Percentiles rank a stretch among this genome's conserved stretches.
Conservation (phyloP, 192 early-diverging fungal genomes). For the Coemansia sp. region DNA sequence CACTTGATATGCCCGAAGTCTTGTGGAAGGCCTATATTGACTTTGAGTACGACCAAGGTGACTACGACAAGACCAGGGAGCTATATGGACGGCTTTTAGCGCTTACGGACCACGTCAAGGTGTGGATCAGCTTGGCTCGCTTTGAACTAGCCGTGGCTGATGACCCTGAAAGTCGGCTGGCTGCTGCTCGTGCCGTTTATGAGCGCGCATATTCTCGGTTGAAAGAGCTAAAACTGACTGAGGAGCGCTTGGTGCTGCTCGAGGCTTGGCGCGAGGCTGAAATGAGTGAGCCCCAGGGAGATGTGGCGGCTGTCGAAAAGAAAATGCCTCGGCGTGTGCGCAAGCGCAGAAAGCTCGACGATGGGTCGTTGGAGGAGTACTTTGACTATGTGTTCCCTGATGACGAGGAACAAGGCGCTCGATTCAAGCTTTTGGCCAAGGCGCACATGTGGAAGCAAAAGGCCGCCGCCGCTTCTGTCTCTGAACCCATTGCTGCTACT, state of each 20-base stretch:
- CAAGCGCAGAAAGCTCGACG: slow-evolving; percentile 72
- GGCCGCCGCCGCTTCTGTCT: neutral
- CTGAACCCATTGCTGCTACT: neutral
- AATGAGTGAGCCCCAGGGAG: slow-evolving; percentile 67
- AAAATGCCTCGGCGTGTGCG: slow-evolving; percentile 93
- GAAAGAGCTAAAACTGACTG: slow-evolving; percentile 74
- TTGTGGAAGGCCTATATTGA: slow-evolving; percentile 99
- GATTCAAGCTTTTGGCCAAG: slow-evolving; percentile 89
- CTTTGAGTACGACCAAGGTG: slow-evolving; percentile 85
- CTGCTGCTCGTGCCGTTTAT: slow-evolving; percentile 76
- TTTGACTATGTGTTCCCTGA: slow-evolving; percentile 99
- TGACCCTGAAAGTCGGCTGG: slow-evolving; percentile 15
- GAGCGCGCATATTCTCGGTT: slow-evolving; percentile 73
- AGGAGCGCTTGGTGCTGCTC: slow-evolving; percentile 74
- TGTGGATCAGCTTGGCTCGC: slow-evolving; percentile 93
- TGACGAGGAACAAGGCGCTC: slow-evolving; percentile 84
- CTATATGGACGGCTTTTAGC: slow-evolving; percentile 87
- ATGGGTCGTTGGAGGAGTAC: slow-evolving; percentile 92
- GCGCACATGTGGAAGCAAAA: slow-evolving; percentile 84
- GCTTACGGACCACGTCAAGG: slow-evolving; percentile 94
- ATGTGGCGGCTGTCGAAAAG: slow-evolving; percentile 66
- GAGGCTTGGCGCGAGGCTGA: slow-evolving; percentile 89
- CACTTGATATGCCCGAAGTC: slow-evolving; percentile 97
- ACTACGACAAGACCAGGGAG: slow-evolving; percentile 75
- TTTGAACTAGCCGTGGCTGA: slow-evolving; percentile 75